phyloP scores from a whole-genome alignment of 2,329 filamentous ascomycete genomes.

The Colletotrichum filicis region DNA sequence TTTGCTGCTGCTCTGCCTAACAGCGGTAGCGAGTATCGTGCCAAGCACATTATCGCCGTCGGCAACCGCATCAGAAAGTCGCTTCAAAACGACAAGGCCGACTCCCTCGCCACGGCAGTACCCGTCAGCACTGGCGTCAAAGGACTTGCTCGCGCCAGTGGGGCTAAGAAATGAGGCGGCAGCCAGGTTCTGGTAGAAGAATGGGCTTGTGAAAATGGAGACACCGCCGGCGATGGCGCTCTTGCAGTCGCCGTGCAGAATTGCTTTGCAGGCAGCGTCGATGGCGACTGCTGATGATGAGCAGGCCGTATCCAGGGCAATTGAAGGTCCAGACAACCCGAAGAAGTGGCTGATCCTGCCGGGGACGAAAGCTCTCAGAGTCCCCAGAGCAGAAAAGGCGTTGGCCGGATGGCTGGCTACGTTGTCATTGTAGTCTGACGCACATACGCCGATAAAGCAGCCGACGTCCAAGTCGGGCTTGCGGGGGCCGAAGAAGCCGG shows the following conservation, averaged over 20 bases:
- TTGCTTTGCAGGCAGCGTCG: slow-evolving; percentile 39
- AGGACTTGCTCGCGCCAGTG: slow-evolving; percentile 36
- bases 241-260: slow-evolving; percentile 36
- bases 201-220: slow-evolving; percentile 42
- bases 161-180: slow-evolving; percentile 30
- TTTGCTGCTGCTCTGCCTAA: no score
- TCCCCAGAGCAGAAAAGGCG: slow-evolving; percentile 45
- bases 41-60: background rate
- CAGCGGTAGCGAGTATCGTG: no score
- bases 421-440: slow-evolving; percentile 41
- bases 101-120: slow-evolving; percentile 54
- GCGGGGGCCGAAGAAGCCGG: slow-evolving; percentile 39
- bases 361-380: slow-evolving; percentile 40
- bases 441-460: slow-evolving; percentile 42
- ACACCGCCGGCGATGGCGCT: slow-evolving; percentile 39
- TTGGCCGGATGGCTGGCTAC: slow-evolving; percentile 44
- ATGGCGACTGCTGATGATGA: slow-evolving; percentile 34
- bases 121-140: slow-evolving; percentile 51
- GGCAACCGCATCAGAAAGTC: background rate
- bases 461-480: slow-evolving; percentile 39
- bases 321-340: background rate
- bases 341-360: background rate
- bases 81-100: background rate
- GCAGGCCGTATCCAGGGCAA: no score
- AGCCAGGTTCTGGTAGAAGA: slow-evolving; percentile 22